A percentile compares a stretch with the other conserved stretches of the same genome.
Evolutionary conservation across 1,139 yeast genomes (phyloP).

Genomic region (Yamadazyma mexicana): DNA sequence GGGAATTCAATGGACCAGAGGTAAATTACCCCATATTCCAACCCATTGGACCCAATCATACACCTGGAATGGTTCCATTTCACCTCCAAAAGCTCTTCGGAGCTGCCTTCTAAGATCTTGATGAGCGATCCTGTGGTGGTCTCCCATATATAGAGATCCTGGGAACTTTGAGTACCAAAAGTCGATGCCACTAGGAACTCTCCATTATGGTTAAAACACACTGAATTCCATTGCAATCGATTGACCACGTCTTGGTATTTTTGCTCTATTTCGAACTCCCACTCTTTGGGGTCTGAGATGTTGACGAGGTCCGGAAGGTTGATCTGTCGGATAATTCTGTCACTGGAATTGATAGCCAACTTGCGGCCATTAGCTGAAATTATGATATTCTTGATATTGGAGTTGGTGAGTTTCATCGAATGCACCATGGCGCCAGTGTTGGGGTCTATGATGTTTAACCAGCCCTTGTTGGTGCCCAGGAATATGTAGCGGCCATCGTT

Average conservation of each 20-base stretch:
- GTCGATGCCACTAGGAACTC: slow-evolving; percentile 90
- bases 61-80: slow-evolving; percentile 83
- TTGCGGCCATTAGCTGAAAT: slow-evolving; percentile 68
- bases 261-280: slow-evolving; percentile 72
- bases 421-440: slow-evolving; percentile 36
- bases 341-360: slow-evolving; percentile 78
- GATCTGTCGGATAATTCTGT: slow-evolving; percentile 75
- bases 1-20: slow-evolving; percentile 83
- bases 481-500: slow-evolving; percentile 53
- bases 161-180: slow-evolving; percentile 73
- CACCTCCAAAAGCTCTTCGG: slow-evolving; percentile 79
- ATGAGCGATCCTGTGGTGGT: slow-evolving; percentile 83
- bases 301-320: slow-evolving; percentile 52
- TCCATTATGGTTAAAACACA: slow-evolving; percentile 72
- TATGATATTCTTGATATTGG: slow-evolving; percentile 71
- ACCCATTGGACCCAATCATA: slow-evolving; percentile 81
- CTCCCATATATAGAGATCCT: slow-evolving; percentile 93
- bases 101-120: slow-evolving; percentile 90
- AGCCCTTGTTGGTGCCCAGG: slow-evolving; percentile 81
- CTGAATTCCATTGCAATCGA: slow-evolving; percentile 84
- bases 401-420: slow-evolving; percentile 57
- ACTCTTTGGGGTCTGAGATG: slow-evolving; percentile 27
- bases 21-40: slow-evolving; percentile 81
- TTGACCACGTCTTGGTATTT: slow-evolving; percentile 91
- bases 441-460: slow-evolving; percentile 54